These are phyloP conservation scores for Mesembryanthemum crystallinum DNA, from an alignment of 148 eudicot genomes.

Conservation along the genomic window DNA sequence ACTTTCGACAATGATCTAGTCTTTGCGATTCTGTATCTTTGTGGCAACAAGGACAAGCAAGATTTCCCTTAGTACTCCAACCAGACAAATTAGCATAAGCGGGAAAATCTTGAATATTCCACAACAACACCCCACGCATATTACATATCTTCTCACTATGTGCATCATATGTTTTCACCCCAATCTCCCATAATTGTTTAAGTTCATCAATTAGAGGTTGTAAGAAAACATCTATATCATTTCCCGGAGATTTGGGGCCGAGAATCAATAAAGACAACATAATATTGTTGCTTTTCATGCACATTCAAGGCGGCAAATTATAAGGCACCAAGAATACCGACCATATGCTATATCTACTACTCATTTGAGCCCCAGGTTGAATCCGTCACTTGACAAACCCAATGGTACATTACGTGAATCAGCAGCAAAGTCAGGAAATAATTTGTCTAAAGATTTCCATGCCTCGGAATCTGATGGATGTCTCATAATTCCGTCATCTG, in stretches of 20 bases:
- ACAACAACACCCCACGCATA: not conserved
- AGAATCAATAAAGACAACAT: not conserved
- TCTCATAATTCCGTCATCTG: conserved; percentile 1
- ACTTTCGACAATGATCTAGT: not conserved
- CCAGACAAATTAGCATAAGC: not conserved
- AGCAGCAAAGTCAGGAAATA: not conserved
- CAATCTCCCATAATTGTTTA: not conserved
- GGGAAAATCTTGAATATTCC: not conserved
- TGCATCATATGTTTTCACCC: not conserved
- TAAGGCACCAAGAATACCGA: not conserved
- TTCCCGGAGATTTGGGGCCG: not conserved
- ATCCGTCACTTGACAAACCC: not conserved
- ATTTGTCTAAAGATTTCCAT: not conserved
- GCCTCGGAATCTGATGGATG: not conserved
- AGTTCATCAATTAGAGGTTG: not conserved
- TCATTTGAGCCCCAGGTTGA: too few relatives aligned
- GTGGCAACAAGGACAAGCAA: not conserved
- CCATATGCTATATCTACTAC: too few relatives aligned
- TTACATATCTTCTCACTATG: not conserved
- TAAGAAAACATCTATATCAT: not conserved
- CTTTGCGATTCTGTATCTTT: not conserved
- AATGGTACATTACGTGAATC: not conserved
- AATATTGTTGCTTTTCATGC: not conserved
- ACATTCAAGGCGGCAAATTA: not conserved
- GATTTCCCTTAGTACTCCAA: not conserved